Evolutionary conservation across 345 rosid genomes (phyloP).

Genomic region (Dovyalis caffra): DNA sequence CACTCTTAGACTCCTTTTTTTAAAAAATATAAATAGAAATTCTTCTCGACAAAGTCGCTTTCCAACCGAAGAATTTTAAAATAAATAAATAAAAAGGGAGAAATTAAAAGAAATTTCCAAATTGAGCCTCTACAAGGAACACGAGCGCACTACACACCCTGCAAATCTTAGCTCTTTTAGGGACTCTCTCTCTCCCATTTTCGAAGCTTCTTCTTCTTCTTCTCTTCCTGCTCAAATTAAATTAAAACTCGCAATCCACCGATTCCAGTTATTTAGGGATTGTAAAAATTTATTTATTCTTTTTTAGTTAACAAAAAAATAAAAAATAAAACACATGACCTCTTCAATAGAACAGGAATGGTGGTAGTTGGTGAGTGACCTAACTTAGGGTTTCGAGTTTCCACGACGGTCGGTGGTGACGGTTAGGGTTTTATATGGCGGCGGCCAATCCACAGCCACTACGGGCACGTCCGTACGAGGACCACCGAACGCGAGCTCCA

Average conservation of each 20-base stretch:
- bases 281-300: too few species aligned
- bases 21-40: not conserved
- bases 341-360: constrained; percentile 33
- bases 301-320: too few species aligned
- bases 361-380: not conserved
- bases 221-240: not conserved
- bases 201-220: constrained; percentile 16
- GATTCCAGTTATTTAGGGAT: constrained; percentile 7
- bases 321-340: not conserved
- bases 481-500: constrained; percentile 21
- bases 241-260: not conserved
- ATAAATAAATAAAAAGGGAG: not conserved
- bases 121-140: constrained; percentile 35
- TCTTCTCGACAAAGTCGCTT: not conserved
- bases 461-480: constrained; percentile 46
- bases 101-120: constrained; percentile 9
- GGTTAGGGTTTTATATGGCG: constrained; percentile 34
- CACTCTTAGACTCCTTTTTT: not conserved
- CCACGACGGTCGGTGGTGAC: constrained; percentile 8
- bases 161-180: constrained; percentile 39
- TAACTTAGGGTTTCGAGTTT: constrained; percentile 13
- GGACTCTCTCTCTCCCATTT: constrained; percentile 15
- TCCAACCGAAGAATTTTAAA: not conserved
- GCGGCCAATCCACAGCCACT: constrained; percentile 57
- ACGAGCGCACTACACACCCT: constrained; percentile 22